Percentiles rank a stretch among this genome's conserved stretches.
These are phyloP conservation scores for Colletotrichum cereale DNA, from an alignment of 2,329 filamentous ascomycete species.

Conservation along the genomic window DNA sequence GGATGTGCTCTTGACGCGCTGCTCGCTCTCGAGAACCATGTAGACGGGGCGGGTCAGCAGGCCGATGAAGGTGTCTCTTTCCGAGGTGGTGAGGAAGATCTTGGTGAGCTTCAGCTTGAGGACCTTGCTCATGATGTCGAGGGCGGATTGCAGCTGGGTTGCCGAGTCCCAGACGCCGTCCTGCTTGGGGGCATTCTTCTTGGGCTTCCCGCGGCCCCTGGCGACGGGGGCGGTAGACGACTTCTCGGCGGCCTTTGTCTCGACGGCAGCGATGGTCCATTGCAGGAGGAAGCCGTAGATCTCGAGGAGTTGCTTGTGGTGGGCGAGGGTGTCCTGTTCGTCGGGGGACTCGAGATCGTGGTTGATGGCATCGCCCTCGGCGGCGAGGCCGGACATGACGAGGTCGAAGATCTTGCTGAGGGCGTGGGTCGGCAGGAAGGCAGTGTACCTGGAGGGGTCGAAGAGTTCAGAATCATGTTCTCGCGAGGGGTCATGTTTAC, in stretches of 20 bases:
- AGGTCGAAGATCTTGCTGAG: slow-evolving; percentile 95
- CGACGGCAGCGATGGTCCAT: slow-evolving; percentile 95
- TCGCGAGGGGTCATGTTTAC: background rate
- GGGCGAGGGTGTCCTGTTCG: slow-evolving; percentile 86
- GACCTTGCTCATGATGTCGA: slow-evolving; percentile 96
- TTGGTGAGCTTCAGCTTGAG: slow-evolving; percentile 91
- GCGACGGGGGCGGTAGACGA: slow-evolving; percentile 78
- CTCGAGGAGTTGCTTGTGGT: slow-evolving; percentile 93
- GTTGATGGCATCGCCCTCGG: slow-evolving; percentile 87
- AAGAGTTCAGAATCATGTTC: slow-evolving; percentile 67
- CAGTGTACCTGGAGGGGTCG: slow-evolving; percentile 79
- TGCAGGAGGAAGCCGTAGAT: slow-evolving; percentile 94
- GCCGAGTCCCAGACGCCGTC: slow-evolving; percentile 91
- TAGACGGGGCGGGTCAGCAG: slow-evolving; percentile 94
- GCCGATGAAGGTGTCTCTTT: slow-evolving; percentile 93
- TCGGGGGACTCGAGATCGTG: slow-evolving; percentile 87
- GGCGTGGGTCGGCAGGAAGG: slow-evolving; percentile 81
- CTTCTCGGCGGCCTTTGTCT: slow-evolving; percentile 93
- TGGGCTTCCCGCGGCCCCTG: slow-evolving; percentile 80
- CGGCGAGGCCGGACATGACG: slow-evolving; percentile 85
- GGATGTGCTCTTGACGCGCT: slow-evolving; percentile 86
- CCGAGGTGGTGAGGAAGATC: slow-evolving; percentile 96
- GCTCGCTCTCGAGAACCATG: slow-evolving; percentile 92
- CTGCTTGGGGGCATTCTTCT: slow-evolving; percentile 79
- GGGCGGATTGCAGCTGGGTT: slow-evolving; percentile 84